Conservation (phyloP, 257 asterid species). For the Cordia subcordata region DNA sequence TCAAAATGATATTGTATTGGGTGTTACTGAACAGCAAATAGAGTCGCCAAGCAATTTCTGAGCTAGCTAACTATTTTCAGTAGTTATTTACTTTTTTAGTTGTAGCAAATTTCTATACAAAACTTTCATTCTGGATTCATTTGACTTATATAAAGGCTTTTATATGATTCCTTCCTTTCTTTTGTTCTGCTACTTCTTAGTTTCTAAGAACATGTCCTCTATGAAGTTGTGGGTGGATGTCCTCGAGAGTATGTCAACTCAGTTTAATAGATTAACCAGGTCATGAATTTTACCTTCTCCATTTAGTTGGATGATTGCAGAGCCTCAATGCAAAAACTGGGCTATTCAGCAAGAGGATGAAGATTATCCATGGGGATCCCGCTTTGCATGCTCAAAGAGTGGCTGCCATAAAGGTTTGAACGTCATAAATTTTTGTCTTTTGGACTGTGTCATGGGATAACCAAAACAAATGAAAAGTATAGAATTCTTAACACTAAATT, state of each 20-base stretch:
- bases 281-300: conserved; percentile 50
- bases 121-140: too few relatives aligned
- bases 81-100: too few relatives aligned
- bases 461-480: too few relatives aligned
- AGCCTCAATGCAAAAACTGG: conserved; percentile 96
- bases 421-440: too few relatives aligned
- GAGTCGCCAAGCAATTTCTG: neutral
- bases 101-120: too few relatives aligned
- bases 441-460: too few relatives aligned
- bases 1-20: neutral
- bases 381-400: conserved; percentile 81
- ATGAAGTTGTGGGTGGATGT: neutral
- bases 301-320: conserved; percentile 96
- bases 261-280: conserved; percentile 6
- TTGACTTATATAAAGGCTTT: too few relatives aligned
- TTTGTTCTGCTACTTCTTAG: neutral
- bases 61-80: neutral
- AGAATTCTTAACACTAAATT: too few relatives aligned
- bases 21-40: neutral
- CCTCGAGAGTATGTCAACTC: too few relatives aligned
- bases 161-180: neutral
- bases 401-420: conserved; percentile 87
- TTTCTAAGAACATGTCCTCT: neutral
- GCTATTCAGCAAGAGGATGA: conserved; percentile 82
- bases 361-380: conserved; percentile 84